phyloP scores from a whole-genome alignment of 2,329 filamentous ascomycete genomes.

The Didymellaceae sp. region DNA sequence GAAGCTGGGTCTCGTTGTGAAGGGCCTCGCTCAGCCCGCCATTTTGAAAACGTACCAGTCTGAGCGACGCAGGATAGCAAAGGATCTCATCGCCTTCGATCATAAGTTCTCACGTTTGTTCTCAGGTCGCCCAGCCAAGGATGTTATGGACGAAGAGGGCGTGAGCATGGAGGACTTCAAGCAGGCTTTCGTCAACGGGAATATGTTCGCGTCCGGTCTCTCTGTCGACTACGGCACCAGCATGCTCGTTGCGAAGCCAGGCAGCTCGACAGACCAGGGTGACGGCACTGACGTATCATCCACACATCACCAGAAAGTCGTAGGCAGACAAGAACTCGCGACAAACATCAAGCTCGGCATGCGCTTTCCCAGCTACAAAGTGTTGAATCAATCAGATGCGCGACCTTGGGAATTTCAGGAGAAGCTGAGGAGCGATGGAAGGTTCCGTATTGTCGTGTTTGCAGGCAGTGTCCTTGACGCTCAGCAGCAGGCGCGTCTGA shows the following conservation, averaged over 20 bases:
- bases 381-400: conserved; percentile 64
- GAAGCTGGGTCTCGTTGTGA: conserved; percentile 61
- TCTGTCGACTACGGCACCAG: conserved; percentile 66
- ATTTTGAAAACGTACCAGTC: conserved; percentile 61
- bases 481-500: conserved; percentile 54
- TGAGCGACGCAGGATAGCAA: conserved; percentile 65
- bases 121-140: conserved; percentile 60
- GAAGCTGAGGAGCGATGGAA: conserved; percentile 62
- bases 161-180: conserved; percentile 70
- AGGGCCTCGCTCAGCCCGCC: conserved; percentile 47
- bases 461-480: conserved; percentile 61
- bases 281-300: conserved; percentile 54
- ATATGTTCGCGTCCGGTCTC: conserved; percentile 65
- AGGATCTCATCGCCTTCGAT: conserved; percentile 67
- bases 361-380: conserved; percentile 65
- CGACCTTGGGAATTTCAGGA: conserved; percentile 67
- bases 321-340: conserved; percentile 53
- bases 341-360: conserved; percentile 59
- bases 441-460: conserved; percentile 67
- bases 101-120: conserved; percentile 57
- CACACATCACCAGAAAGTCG: conserved; percentile 7
- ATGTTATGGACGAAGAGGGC: conserved; percentile 65
- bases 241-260: conserved; percentile 61
- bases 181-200: conserved; percentile 63
- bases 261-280: conserved; percentile 52